Evolutionary conservation across 2,329 filamentous ascomycete species (phyloP).

Genomic region (Trichoderma atroviride): DNA sequence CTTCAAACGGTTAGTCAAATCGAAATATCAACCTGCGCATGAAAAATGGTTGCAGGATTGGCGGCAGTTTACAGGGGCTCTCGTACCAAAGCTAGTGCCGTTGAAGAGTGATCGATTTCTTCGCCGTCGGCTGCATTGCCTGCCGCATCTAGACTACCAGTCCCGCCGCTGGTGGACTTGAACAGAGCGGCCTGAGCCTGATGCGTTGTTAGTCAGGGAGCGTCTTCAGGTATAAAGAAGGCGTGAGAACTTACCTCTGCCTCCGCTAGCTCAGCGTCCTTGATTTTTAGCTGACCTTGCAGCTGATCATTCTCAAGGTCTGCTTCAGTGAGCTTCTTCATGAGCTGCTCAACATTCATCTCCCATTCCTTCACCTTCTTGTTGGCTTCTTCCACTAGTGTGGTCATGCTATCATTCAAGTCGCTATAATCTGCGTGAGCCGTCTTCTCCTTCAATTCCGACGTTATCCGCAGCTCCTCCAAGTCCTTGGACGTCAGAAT

Average conservation of each 20-base stretch:
- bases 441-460: constrained; percentile 57
- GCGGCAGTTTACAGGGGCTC: constrained; percentile 51
- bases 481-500: constrained; percentile 56
- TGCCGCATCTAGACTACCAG: constrained; percentile 48
- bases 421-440: constrained; percentile 63
- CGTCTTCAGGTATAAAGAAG: background rate
- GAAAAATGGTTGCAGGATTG: constrained; percentile 24
- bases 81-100: constrained; percentile 69
- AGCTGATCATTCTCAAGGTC: constrained; percentile 53
- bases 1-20: constrained; percentile 30
- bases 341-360: constrained; percentile 51
- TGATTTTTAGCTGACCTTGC: constrained; percentile 61
- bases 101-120: constrained; percentile 62
- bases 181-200: constrained; percentile 51
- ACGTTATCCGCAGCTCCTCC: constrained; percentile 54
- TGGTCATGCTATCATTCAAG: constrained; percentile 64
- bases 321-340: constrained; percentile 50
- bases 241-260: constrained; percentile 51
- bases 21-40: constrained; percentile 32
- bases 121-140: constrained; percentile 58
- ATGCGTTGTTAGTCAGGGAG: background rate
- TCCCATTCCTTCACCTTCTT: constrained; percentile 56
- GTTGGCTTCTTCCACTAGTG: constrained; percentile 62
- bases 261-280: constrained; percentile 65
- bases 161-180: constrained; percentile 57